Base-by-base conservation (phyloP, 768 basidiomycete species). In the Dioszegia crocea region DNA sequence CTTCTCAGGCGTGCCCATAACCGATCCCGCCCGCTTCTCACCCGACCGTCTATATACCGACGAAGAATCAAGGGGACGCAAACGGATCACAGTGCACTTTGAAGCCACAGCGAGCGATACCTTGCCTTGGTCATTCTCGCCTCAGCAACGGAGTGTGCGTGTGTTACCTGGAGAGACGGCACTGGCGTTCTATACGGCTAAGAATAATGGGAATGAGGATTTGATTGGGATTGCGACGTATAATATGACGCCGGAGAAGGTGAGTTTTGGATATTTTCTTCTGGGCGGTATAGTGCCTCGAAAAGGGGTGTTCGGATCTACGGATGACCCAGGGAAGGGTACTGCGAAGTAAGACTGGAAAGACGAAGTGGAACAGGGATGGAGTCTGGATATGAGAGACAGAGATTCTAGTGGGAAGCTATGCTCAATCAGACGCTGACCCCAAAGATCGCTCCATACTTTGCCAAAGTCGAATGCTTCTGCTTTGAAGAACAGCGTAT, bases 401-500 rank as follows among this genome's bases (percentile, higher is more conserved):
- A n/a, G n/a, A n/a, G n/a, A n/a, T n/a, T n/a, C n/a, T n/a, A n/a
- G n/a, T n/a, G n/a, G n/a, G n/a, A n/a, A n/a, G n/a, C n/a, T n/a
- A n/a, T n/a, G n/a, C n/a, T n/a, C n/a, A n/a, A n/a, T n/a, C n/a
- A n/a, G n/a, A n/a, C n/a, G n/a, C n/a, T n/a, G n/a, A n/a, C n/a
- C n/a, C n/a, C n/a, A n/a, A 70, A 97, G 94, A 83, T 98, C 65
- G 96, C 96, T 9, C 92, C 94, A 0, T 98, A 98, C 77, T 99
- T 99, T 73, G 91, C 93, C 50, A 99, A 99, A 80, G 91, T 99
- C 12, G 96, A 99, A 77, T 99, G 96, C 66, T 99, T 99, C 81
- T 99, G 96, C 78, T 99, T 99, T 66, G 96, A 99, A 76, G 96
- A 99, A 75, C 96, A 99, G 78, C 88, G 86, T 67, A 84, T 99